Conservation (phyloP, 768 basidiomycete genomes). For the Lentinula sp. region DNA sequence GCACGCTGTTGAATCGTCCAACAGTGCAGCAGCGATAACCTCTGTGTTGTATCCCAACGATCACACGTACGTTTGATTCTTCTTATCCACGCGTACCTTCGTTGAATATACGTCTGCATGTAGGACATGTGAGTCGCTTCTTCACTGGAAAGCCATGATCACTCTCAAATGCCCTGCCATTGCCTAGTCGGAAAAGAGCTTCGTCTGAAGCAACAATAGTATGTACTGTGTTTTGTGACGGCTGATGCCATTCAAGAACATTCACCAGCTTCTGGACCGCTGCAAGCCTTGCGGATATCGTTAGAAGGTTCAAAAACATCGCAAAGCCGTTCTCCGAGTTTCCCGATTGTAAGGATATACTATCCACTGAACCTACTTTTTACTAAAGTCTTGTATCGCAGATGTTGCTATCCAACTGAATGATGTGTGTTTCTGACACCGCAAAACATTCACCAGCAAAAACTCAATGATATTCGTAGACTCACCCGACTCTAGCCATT, state of each 20-base stretch:
- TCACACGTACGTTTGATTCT: slow-evolving; percentile 47
- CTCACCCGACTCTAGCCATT: slow-evolving; percentile 93
- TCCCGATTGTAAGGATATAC: slow-evolving; percentile 60
- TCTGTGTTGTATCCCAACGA: slow-evolving; percentile 96
- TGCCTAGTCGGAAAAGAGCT: slow-evolving; percentile 74
- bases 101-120: background rate
- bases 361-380: background rate
- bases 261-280: slow-evolving; percentile 74
- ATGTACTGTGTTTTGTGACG: slow-evolving; percentile 10
- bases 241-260: background rate
- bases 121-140: slow-evolving; percentile 36
- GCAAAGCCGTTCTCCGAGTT: slow-evolving; percentile 76
- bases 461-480: slow-evolving; percentile 37
- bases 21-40: slow-evolving; percentile 90
- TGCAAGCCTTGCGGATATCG: slow-evolving; percentile 81
- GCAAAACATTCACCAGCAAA: background rate
- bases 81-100: background rate
- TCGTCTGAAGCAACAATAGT: slow-evolving; percentile 93
- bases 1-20: slow-evolving; percentile 79
- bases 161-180: background rate
- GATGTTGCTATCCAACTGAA: slow-evolving; percentile 94
- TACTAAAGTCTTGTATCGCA: slow-evolving; percentile 19
- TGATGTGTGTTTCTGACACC: slow-evolving; percentile 45
- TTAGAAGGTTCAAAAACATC: slow-evolving; percentile 89
- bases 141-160: background rate